Evolutionary conservation across 805 yeast genomes (phyloP).

Genomic region (Zygosaccharomyces kombuchaensis): DNA sequence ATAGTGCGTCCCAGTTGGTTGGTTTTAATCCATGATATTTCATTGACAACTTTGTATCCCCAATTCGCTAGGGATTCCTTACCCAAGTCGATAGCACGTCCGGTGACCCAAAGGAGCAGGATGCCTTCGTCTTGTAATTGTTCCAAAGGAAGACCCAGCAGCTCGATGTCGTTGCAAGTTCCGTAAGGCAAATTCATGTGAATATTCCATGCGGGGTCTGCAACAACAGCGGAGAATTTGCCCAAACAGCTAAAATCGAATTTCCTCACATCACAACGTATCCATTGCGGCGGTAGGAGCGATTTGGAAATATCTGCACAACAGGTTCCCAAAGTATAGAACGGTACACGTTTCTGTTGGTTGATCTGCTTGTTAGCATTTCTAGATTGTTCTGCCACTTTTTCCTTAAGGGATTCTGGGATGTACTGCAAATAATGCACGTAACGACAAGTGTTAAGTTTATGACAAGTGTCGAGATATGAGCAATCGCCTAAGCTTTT

Average conservation of each 20-base stretch:
- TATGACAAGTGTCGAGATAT: constrained; percentile 89
- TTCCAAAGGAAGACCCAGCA: constrained; percentile 60
- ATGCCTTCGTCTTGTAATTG: constrained; percentile 80
- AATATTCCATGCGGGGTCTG: constrained; percentile 97
- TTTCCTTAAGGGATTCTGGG: constrained; percentile 33
- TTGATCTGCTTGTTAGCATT: constrained; percentile 19
- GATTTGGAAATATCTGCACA: constrained; percentile 35
- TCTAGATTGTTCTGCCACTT: constrained; percentile 20
- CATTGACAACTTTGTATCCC: constrained; percentile 80
- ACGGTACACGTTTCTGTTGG: constrained; percentile 26
- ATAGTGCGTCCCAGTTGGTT: constrained; percentile 85
- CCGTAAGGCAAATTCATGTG: constrained; percentile 83
- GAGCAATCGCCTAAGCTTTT: constrained; percentile 80
- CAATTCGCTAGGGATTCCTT: constrained; percentile 68
- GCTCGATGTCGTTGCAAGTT: constrained; percentile 71
- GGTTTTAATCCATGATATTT: constrained; percentile 84
- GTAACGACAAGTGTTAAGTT: constrained; percentile 72
- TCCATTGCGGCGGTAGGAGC: constrained; percentile 70
- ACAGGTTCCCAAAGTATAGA: constrained; percentile 36
- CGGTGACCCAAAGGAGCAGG: constrained; percentile 89
- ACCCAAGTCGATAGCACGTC: constrained; percentile 87
- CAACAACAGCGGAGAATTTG: constrained; percentile 75
- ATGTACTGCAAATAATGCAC: constrained; percentile 60
- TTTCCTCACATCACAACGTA: constrained; percentile 73
- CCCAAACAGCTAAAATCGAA: constrained; percentile 72